Evolutionary conservation across 306 rosid genomes (phyloP).

Genomic region (Heteromeles arbutifolia): DNA sequence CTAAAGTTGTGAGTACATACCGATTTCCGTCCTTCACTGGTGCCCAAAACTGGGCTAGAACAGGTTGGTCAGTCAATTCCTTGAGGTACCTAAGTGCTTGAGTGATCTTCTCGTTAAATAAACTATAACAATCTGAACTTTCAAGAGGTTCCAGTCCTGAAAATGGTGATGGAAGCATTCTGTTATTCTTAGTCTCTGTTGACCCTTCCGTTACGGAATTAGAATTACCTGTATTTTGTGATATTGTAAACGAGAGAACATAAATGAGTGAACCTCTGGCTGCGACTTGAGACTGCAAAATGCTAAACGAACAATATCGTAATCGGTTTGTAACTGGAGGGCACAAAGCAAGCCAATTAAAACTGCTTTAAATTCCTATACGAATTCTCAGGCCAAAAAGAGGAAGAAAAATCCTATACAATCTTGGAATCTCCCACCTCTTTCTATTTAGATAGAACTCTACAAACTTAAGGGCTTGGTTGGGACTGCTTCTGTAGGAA

Average conservation of each 20-base stretch:
- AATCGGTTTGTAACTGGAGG: neutral
- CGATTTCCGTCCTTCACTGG: conserved; percentile 55
- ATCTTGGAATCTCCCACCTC: neutral
- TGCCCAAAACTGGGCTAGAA: conserved; percentile 90
- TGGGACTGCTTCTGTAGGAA: too few relatives aligned
- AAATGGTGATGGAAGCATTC: conserved; percentile 29
- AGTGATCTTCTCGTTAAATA: conserved; percentile 73
- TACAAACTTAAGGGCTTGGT: neutral
- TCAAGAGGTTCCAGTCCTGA: conserved; percentile 34
- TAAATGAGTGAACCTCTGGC: conserved; percentile 9
- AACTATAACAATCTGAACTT: conserved; percentile 40
- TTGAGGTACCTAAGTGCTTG: conserved; percentile 74
- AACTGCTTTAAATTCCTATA: neutral
- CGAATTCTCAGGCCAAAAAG: neutral
- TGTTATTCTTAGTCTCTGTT: conserved; percentile 32
- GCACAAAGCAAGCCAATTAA: neutral
- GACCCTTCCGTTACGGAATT: conserved; percentile 30
- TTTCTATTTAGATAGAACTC: neutral
- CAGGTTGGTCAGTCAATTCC: conserved; percentile 59
- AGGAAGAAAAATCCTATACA: neutral
- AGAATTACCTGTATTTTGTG: conserved; percentile 41
- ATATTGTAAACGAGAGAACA: conserved; percentile 25
- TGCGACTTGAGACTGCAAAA: neutral
- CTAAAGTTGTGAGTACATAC: conserved; percentile 66
- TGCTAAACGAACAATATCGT: neutral